A percentile compares a stretch with the other conserved stretches of the same genome.
phyloP scores from a whole-genome alignment of 768 basidiomycete genomes.

The Pholiota conissans region DNA sequence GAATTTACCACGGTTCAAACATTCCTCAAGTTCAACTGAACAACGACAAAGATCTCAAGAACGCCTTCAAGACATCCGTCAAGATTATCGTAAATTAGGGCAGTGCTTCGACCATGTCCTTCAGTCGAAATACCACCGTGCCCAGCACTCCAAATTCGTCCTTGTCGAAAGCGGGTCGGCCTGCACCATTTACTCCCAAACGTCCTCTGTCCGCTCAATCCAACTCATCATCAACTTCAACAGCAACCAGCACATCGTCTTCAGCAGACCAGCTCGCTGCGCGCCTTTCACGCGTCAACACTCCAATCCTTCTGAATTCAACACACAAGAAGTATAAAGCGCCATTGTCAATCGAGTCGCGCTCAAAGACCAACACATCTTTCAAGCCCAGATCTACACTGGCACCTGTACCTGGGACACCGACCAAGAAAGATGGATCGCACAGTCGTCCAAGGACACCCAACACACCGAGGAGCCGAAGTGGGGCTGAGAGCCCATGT shows the following conservation, averaged over 20 bases:
- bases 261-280: constrained; percentile 15
- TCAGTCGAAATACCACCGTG: constrained; percentile 19
- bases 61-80: background rate
- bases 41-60: constrained; percentile 2
- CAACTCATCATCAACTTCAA: constrained; percentile 17
- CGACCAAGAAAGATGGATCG: constrained; percentile 41
- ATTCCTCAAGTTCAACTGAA: constrained; percentile 2
- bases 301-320: constrained; percentile 23
- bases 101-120: background rate
- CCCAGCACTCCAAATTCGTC: constrained; percentile 26
- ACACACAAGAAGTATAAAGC: constrained; percentile 69
- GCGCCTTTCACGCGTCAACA: constrained; percentile 21
- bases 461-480: constrained; percentile 46
- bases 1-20: constrained; percentile 8
- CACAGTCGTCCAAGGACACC: constrained; percentile 51
- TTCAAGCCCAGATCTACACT: constrained; percentile 36
- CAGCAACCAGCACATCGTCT: background rate
- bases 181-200: constrained; percentile 56
- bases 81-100: background rate
- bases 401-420: constrained; percentile 53
- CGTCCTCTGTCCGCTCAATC: constrained; percentile 38
- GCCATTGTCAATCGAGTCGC: constrained; percentile 47
- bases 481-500: constrained; percentile 48
- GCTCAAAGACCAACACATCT: constrained; percentile 22
- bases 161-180: constrained; percentile 37